These are phyloP conservation scores for Penicillium hesseltinei DNA, from an alignment of 2,329 filamentous ascomycete genomes.

Conservation along the genomic window DNA sequence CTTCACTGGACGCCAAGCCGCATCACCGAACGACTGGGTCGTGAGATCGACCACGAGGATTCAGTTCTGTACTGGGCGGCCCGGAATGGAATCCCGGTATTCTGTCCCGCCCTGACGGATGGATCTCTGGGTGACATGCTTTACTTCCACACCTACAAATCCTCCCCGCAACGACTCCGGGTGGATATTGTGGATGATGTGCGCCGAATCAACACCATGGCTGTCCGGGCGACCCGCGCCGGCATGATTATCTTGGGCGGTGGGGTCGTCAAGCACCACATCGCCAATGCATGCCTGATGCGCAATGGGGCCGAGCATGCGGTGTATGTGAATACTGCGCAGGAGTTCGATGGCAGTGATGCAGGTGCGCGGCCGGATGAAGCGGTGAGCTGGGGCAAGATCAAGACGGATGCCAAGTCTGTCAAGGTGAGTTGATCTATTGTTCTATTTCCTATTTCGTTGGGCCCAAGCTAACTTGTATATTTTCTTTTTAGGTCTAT, in stretches of 20 bases:
- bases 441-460: not conserved
- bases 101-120: slow-evolving; percentile 93
- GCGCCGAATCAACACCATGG: slow-evolving; percentile 84
- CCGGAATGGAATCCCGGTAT: slow-evolving; percentile 94
- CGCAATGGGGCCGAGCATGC: slow-evolving; percentile 94
- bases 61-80: slow-evolving; percentile 97
- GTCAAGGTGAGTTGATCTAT: slow-evolving; percentile 67
- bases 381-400: slow-evolving; percentile 98
- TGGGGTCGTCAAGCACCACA: slow-evolving; percentile 96
- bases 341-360: slow-evolving; percentile 97
- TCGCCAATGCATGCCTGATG: slow-evolving; percentile 97
- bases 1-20: slow-evolving; percentile 93
- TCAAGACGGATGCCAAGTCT: slow-evolving; percentile 80
- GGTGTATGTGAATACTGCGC: slow-evolving; percentile 95
- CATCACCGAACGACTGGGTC: slow-evolving; percentile 83
- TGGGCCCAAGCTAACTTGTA: not conserved
- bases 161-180: slow-evolving; percentile 74
- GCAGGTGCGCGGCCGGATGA: slow-evolving; percentile 93
- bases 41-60: slow-evolving; percentile 88
- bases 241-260: slow-evolving; percentile 96
- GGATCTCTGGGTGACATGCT: slow-evolving; percentile 96
- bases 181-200: slow-evolving; percentile 95
- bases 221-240: slow-evolving; percentile 79
- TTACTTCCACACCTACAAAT: slow-evolving; percentile 95
- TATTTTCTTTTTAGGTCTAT: slow-evolving; percentile 48